Evolutionary conservation across 805 yeast species (phyloP).

Genomic region (Suhomyces kilbournensis): DNA sequence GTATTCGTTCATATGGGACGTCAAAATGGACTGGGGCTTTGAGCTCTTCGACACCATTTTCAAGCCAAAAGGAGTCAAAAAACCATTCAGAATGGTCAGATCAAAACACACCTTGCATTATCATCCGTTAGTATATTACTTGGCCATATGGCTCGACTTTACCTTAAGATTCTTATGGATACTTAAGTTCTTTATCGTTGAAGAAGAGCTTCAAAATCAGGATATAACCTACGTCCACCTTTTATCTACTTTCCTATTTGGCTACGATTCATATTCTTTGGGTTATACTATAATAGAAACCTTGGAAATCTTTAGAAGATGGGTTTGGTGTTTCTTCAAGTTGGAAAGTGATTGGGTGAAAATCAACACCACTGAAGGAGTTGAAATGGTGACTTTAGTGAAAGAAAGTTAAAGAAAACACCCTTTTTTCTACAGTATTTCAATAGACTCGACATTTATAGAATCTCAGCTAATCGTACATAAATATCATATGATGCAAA

Average conservation of each 20-base stretch:
- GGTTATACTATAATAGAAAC: constrained; percentile 69
- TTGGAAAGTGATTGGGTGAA: constrained; percentile 70
- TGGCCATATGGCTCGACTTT: constrained; percentile 60
- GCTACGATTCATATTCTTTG: constrained; percentile 39
- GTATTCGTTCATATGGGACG: constrained; percentile 87
- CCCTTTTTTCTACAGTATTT: neutral
- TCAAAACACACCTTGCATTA: neutral
- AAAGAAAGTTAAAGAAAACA: neutral
- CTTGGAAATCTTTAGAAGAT: constrained; percentile 77
- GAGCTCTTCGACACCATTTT: constrained; percentile 43
- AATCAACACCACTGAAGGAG: constrained; percentile 12
- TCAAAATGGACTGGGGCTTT: constrained; percentile 84
- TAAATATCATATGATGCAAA: constrained; percentile 1
- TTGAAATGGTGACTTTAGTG: neutral
- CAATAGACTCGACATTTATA: constrained; percentile 3
- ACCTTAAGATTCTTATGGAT: constrained; percentile 76
- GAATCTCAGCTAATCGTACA: constrained; percentile 1
- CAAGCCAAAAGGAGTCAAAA: neutral
- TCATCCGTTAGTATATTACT: constrained; percentile 41
- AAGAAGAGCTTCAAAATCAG: constrained; percentile 17
- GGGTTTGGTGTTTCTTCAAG: constrained; percentile 86
- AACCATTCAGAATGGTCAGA: neutral
- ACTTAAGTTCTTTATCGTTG: constrained; percentile 45
- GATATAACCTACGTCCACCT: constrained; percentile 9
- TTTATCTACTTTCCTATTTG: constrained; percentile 32